Evolutionary conservation across 768 basidiomycete genomes (phyloP), one percentile per base, ranked within the genome.

Genomic region (Boletus vermiculosoides): DNA sequence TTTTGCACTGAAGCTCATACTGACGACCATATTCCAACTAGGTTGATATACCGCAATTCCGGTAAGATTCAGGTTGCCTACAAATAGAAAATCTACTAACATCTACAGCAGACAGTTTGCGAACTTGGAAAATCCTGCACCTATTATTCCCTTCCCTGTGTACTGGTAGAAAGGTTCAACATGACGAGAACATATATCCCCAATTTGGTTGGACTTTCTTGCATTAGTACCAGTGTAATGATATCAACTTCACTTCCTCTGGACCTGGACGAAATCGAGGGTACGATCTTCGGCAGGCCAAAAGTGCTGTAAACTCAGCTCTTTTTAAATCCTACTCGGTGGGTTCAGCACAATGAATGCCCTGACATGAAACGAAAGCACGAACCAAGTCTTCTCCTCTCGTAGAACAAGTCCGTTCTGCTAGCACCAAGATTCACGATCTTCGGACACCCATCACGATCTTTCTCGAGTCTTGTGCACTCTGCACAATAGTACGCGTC

Each of bases 401-500:
- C 93, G 65, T 94, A 95, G 80, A 95, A 95, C 45, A 94, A 71
- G 71, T 94, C 93, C 46, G 93, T 96, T 66, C 93, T 80, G 67
- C 91, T 91, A 10, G 94, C 94, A 56, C 94, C 94, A n/a, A 97
- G 79, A 69, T 97, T 96, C 59, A 96, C 93, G 66, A 96, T 94
- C 83, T 98, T 98, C 9, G 94, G 94, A 77, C 97, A 99, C 1
- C 97, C 97, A 73, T 99, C 97, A 36, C 97, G 80, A 66, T 98
- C 95, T 69, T 98, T 98, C 71, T 99, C 97, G 49, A 98, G 77
- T 49, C 95, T 80, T n/a, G 91, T 94, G 67, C 93, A 98, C 76
- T 96, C 94, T 1, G 96, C 95, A 61, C 97, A 99, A 67, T 99
- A 99, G 74, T 98, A 98, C 4, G 97, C 97, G 71, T 99, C 97